phyloP scores from a whole-genome alignment of 2,329 filamentous ascomycete genomes.

The Cladophialophora chaetospira region DNA sequence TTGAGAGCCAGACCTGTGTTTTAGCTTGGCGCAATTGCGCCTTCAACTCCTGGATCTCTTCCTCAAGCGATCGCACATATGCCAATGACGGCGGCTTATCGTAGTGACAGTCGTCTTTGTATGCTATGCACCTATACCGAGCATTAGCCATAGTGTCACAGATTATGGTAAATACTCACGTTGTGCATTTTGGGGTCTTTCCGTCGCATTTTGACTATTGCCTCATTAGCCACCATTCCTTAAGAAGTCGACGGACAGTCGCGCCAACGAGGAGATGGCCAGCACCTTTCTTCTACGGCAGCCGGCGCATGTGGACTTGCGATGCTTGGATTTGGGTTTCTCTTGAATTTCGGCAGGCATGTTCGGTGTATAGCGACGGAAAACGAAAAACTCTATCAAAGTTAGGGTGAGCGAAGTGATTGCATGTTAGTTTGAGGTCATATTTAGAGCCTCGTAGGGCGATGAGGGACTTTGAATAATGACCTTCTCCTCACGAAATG shows the following conservation, averaged over 20 bases:
- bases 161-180: slow-evolving; percentile 18
- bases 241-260: background rate
- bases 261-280: background rate
- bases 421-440: slow-evolving; percentile 6
- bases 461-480: slow-evolving; percentile 9
- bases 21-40: slow-evolving; percentile 30
- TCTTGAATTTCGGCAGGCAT: slow-evolving; percentile 26
- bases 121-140: slow-evolving; percentile 30
- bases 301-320: slow-evolving; percentile 32
- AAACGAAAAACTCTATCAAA: background rate
- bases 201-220: slow-evolving; percentile 33
- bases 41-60: slow-evolving; percentile 31
- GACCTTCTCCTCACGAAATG: slow-evolving; percentile 21
- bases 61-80: slow-evolving; percentile 33
- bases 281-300: slow-evolving; percentile 33
- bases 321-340: slow-evolving; percentile 32
- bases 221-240: slow-evolving; percentile 17
- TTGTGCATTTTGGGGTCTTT: slow-evolving; percentile 32
- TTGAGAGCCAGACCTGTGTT: slow-evolving; percentile 30
- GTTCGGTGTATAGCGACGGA: slow-evolving; percentile 1
- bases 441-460: slow-evolving; percentile 22
- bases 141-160: background rate
- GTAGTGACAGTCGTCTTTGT: slow-evolving; percentile 34
- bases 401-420: background rate
- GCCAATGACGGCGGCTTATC: slow-evolving; percentile 33